Percentiles rank a stretch among this genome's conserved stretches.
Conservation (phyloP, 441 rosid species). For the Jatropha podagrica region DNA sequence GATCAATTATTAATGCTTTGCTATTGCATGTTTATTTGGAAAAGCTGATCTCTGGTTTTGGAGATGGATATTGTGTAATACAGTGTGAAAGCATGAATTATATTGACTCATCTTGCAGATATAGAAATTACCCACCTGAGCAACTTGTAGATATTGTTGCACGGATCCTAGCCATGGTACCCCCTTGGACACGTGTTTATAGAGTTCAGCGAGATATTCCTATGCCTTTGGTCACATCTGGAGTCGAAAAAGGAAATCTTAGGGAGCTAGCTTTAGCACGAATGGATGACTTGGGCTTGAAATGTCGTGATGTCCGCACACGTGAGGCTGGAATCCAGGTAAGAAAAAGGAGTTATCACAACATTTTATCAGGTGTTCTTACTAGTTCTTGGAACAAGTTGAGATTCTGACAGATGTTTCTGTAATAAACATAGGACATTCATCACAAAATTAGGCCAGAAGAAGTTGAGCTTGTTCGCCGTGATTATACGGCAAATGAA, state of each 20-base stretch:
- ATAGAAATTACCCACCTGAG: conserved; percentile 96
- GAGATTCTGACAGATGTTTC: conserved; percentile 15
- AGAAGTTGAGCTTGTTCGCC: conserved; percentile 98
- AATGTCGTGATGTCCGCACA: conserved; percentile 97
- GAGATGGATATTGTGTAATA: background rate
- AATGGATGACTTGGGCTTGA: conserved; percentile 97
- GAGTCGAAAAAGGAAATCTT: conserved; percentile 99
- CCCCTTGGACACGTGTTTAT: conserved; percentile 99
- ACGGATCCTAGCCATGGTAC: conserved; percentile 97
- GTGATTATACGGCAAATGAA: conserved; percentile 95
- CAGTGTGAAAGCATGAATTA: conserved; percentile 7
- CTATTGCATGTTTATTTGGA: background rate
- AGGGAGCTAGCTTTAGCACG: conserved; percentile 96
- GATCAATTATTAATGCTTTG: background rate
- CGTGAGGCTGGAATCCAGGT: conserved; percentile 99
- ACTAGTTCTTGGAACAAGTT: conserved; percentile 12
- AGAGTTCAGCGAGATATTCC: conserved; percentile 99
- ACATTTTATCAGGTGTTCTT: conserved; percentile 1
- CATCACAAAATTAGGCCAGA: conserved; percentile 95
- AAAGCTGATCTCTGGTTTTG: background rate
- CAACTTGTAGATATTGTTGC: conserved; percentile 98
- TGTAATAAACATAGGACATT: conserved; percentile 62
- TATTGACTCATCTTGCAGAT: conserved; percentile 43
- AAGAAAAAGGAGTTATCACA: conserved; percentile 7
- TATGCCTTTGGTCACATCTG: conserved; percentile 98